Evolutionary conservation across 345 rosid genomes (phyloP).

Genomic region (Eucalyptus leucophloia): DNA sequence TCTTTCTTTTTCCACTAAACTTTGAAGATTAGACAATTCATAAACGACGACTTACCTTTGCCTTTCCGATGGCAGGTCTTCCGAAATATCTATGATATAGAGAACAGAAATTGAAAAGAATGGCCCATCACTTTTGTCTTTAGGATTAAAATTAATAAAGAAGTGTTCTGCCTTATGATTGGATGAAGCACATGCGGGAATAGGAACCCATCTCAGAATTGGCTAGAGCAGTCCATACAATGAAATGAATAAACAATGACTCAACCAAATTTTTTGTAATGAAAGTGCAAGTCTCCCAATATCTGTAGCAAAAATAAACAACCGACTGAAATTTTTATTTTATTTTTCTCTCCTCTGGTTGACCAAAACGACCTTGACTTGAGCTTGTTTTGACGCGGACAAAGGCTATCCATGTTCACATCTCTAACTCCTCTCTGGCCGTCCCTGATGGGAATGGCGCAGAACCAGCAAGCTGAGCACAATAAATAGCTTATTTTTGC

Average conservation of each 20-base stretch:
- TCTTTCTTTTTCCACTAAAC: background rate
- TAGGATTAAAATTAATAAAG: background rate
- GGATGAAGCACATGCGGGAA: background rate
- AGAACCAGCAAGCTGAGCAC: background rate
- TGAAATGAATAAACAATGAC: no score
- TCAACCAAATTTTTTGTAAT: no score
- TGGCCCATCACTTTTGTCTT: background rate
- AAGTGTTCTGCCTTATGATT: no score
- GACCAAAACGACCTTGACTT: background rate
- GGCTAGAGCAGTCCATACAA: conserved; percentile 19
- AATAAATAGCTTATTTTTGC: no score
- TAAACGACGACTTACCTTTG: background rate
- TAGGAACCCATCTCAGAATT: no score
- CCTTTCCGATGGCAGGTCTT: background rate
- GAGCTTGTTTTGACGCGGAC: background rate
- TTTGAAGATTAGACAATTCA: background rate
- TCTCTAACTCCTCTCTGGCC: background rate
- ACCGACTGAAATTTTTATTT: background rate
- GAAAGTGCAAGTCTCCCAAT: no score
- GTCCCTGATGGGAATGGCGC: background rate
- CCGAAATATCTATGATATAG: background rate
- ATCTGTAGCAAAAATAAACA: background rate
- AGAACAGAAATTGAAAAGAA: background rate
- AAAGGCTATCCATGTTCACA: background rate
- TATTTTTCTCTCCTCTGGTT: background rate